Conservation (phyloP, 2,329 filamentous ascomycete genomes). For the Fusarium sp. region DNA sequence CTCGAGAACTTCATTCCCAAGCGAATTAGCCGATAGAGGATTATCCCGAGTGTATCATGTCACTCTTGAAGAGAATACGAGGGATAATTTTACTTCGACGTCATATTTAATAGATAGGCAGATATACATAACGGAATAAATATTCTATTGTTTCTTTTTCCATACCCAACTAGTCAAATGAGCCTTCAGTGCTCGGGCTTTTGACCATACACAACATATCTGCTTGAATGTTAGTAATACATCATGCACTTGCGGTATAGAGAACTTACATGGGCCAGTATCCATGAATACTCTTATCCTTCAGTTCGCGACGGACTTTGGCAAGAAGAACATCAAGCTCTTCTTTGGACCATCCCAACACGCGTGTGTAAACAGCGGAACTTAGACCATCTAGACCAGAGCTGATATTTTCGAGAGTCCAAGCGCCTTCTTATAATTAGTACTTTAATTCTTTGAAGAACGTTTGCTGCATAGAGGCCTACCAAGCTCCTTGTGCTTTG, state of each 20-base stretch:
- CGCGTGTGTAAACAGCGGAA: constrained; percentile 44
- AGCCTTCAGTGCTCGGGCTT: neutral
- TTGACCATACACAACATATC: constrained; percentile 30
- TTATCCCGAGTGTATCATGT: too few species aligned
- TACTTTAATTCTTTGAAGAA: accelerated
- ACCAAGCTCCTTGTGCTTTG: constrained; percentile 59
- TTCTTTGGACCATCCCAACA: constrained; percentile 41
- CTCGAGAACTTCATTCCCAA: neutral
- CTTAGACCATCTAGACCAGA: constrained; percentile 44
- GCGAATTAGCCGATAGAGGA: too few species aligned
- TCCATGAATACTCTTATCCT: constrained; percentile 40
- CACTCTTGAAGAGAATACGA: too few species aligned
- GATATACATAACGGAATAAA: too few species aligned
- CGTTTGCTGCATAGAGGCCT: neutral
- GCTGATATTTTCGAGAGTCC: constrained; percentile 36
- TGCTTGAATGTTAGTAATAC: neutral
- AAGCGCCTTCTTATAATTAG: constrained; percentile 42
- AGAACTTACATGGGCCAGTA: constrained; percentile 44
- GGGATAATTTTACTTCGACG: too few species aligned
- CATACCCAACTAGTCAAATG: neutral
- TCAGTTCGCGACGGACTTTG: constrained; percentile 41
- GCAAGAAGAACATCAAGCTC: constrained; percentile 43
- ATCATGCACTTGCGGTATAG: accelerated
- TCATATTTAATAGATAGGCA: too few species aligned
- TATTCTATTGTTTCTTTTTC: too few species aligned